A percentile compares a stretch with the other conserved stretches of the same genome.
phyloP scores from a whole-genome alignment of 2,329 filamentous ascomycete genomes.

The Penicillium sp. region DNA sequence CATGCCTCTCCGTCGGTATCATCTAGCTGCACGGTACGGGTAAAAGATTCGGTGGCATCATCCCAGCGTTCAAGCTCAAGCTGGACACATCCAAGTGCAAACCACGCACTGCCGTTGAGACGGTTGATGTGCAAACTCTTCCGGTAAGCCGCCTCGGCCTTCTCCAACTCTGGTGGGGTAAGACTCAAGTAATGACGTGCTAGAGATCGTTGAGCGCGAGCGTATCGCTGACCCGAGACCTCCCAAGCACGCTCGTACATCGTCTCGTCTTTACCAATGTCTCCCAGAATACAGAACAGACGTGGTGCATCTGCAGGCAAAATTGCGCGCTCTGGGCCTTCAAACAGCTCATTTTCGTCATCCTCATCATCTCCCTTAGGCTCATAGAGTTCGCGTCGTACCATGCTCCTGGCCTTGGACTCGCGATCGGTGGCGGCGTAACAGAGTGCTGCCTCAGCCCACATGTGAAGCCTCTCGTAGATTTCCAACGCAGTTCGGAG shows the following conservation, averaged over 20 bases:
- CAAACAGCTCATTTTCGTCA: constrained; percentile 56
- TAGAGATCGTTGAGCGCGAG: constrained; percentile 82
- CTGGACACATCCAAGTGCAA: constrained; percentile 82
- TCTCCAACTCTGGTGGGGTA: constrained; percentile 59
- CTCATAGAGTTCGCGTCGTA: constrained; percentile 77
- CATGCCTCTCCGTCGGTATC: constrained; percentile 89
- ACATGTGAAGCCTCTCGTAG: constrained; percentile 88
- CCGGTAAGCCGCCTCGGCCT: constrained; percentile 74
- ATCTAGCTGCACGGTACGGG: constrained; percentile 77
- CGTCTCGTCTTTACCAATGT: constrained; percentile 71
- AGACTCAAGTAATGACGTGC: constrained; percentile 72
- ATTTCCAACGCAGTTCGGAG: constrained; percentile 90
- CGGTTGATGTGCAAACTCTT: constrained; percentile 77
- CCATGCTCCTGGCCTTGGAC: constrained; percentile 73
- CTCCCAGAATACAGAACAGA: constrained; percentile 89
- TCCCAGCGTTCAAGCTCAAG: constrained; percentile 74
- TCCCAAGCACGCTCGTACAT: constrained; percentile 88
- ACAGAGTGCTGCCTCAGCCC: constrained; percentile 92
- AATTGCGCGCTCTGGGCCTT: constrained; percentile 68
- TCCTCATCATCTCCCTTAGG: constrained; percentile 51
- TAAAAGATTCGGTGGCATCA: constrained; percentile 79
- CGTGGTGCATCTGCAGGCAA: constrained; percentile 80
- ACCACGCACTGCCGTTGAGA: constrained; percentile 82
- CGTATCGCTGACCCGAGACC: constrained; percentile 75
- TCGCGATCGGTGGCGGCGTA: constrained; percentile 77